Base-by-base conservation (phyloP, 2,329 filamentous ascomycete species). In the Fusarium avenaceum region DNA sequence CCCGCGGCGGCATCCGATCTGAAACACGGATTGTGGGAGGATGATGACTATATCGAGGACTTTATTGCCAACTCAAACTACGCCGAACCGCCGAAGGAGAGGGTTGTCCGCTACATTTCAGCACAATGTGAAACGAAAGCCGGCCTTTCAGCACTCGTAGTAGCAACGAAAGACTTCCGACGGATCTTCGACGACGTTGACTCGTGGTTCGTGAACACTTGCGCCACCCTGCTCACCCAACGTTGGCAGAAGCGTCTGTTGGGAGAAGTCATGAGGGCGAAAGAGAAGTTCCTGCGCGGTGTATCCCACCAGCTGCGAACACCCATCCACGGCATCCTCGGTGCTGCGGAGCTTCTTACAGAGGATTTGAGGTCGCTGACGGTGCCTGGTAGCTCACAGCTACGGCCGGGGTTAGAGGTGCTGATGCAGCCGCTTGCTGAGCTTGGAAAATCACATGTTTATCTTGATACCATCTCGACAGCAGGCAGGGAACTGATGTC, bases 251-350 rank as follows among this genome's bases (percentile, higher is more conserved):
- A 79, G 19, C 72, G 67, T 3, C 66, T 78, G 13, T 65, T 84
- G 0, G 68, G 76, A 24, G 81, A 84, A 61, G 82, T 80, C 0
- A 75, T 83, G 57, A 70, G 71, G 14, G 80, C 80, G 0, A 84
- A 83, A 52, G 81, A 83, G 3, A 77, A 71, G 4, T 84, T 84
- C 55, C 71, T 84, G 1, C 76, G 82, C 6, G 80, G 81, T 0
- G 78, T 84, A 10, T 83, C 81, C 0, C 82, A 84, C 52, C 80
- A 84, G 35, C 77, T 84, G 1, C 77, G 82, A 38, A 84, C 82
- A 1, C 82, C 82, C 0, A 82, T 84, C 6, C 82, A 84, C 33
- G 82, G 82, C 0, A 82, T 84, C 4, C 74, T 84, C 0, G 77
- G 76, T 2, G 76, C 74, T 2, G 71, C 71, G 2, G 76, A 84